These are phyloP conservation scores for Oldenlandia corymbosa DNA, from an alignment of 257 asterid species.

Conservation along the genomic window DNA sequence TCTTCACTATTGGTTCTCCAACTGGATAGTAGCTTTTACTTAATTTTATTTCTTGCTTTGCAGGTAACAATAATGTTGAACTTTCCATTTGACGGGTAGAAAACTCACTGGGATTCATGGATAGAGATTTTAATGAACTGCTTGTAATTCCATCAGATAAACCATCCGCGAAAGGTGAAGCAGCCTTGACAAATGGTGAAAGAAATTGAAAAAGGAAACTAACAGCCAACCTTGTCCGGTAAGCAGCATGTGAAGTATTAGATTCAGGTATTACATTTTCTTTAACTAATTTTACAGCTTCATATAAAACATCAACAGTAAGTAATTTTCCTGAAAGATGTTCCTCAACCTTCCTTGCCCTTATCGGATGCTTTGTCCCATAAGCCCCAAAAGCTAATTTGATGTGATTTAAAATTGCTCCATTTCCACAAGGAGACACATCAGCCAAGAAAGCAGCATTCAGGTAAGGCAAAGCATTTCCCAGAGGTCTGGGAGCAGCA, in stretches of 20 bases:
- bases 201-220: slow-evolving; percentile 52
- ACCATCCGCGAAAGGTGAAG: slow-evolving; percentile 12
- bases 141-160: slow-evolving; percentile 16
- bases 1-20: slow-evolving; percentile 57
- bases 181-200: slow-evolving; percentile 21
- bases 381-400: slow-evolving; percentile 54
- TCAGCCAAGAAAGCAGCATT: slow-evolving; percentile 63
- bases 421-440: slow-evolving; percentile 28
- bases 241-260: slow-evolving; percentile 46
- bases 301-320: slow-evolving; percentile 30
- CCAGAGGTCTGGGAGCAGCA: slow-evolving; percentile 61
- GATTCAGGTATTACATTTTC: slow-evolving; percentile 43
- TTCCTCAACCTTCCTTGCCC: slow-evolving; percentile 51
- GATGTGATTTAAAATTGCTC: slow-evolving; percentile 29
- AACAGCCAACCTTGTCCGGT: slow-evolving; percentile 53
- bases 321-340: too few species aligned
- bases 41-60: slow-evolving; percentile 46
- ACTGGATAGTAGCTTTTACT: slow-evolving; percentile 58
- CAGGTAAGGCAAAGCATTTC: slow-evolving; percentile 62
- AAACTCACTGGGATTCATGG: slow-evolving; percentile 10
- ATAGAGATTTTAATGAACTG: slow-evolving; percentile 16
- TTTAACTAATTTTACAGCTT: slow-evolving; percentile 46
- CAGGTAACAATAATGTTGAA: slow-evolving; percentile 40
- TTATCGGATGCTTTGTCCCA: slow-evolving; percentile 41
- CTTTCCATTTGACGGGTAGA: slow-evolving; percentile 16